Base-by-base conservation (phyloP, 1,139 yeast genomes). In the Suhomyces kunorum region DNA sequence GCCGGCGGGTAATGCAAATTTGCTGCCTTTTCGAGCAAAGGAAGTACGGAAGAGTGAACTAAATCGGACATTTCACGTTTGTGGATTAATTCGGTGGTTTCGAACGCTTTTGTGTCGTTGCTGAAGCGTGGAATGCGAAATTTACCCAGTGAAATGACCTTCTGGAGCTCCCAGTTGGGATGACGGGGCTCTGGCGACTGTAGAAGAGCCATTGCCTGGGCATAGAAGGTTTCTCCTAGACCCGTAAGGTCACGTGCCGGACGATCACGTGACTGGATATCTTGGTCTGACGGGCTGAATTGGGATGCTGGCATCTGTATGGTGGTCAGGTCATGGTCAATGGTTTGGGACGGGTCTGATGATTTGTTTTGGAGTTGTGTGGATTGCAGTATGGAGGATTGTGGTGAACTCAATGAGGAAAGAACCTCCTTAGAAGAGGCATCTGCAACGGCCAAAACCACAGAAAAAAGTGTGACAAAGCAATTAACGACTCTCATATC, bases 101-200 rank as follows among this genome's bases (percentile, higher is more conserved):
- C 50, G 39, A 51, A 56, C 37, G 57, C 55, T 11, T 48, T 40
- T 4, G 29, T 43, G 8, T 36, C 46, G 12, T 43, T 32, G 33
- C 56, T 47, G 35, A 47, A 58, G 32, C 57, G 60, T 5, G 70
- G 70, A 11, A 61, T 51, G 24, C 47, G 44, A 19, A 66, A 48
- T 13, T 57, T 56, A n/a, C 40, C 40, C 23, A 14, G 28, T 7
- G 29, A n/a, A 9, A 42, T 35, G 22, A 23, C 38, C 12, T 28
- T 17, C 15, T 36, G 34, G 9, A 34, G 17, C 23, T 14, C 28
- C 3, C 13, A 7, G 33, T 33, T 40, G 14, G 33, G 36, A 14
- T 27, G 11, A 2, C 24, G 24, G 9, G 22, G 19, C n/a, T 14
- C 40, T 17, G 9, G 40, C 38, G 6, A 37, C 11, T 3, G 12